Evolutionary conservation across 805 yeast genomes (phyloP), one percentile per base, ranked within the genome.

Genomic region (Zygoascus tannicola): DNA sequence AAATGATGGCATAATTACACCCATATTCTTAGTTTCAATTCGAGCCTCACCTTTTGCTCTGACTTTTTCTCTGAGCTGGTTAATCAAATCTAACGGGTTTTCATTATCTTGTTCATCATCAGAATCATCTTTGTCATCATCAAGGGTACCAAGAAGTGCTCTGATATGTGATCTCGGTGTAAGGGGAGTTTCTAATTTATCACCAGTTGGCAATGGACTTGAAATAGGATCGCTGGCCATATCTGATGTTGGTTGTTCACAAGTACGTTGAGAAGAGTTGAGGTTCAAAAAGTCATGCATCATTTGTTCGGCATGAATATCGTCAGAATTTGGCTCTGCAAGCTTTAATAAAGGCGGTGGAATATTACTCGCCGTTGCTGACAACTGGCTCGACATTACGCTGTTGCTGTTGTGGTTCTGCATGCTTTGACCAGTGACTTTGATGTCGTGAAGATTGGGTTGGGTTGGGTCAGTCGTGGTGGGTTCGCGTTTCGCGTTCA

Each of bases 81-180:
- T 26, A 12, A 26, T 26, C 7, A 26, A 12, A 8, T 26, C 30
- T 12, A 26, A 26, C 7, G 30, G 30, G 12, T 26, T 26, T 12
- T 26, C 30, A 26, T 26, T 12, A 26, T 26, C 30, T 8, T 26
- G 10, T 8, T 26, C 30, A 12, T 26, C 30, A 12, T 26, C 30
- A 8, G 30, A 8, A 26, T 12, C 30, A 8, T 26, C 30, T 8
- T 26, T 26, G 12, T 7, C 10, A 12, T 26, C 30, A 12, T 26
- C 30, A 7, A 26, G 30, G 12, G 10, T 12, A 12, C 30, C 12
- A 8, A 26, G 12, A 26, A 26, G 30, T 33, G 34, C 39, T 16
- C 39, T 35, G 7, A 41, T 37, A 14, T 34, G 33, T 10, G 35
- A 21, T 7, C 39, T 10, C 3, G 44, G 44, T 8, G 44, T 41